phyloP scores from a whole-genome alignment of 2,329 filamentous ascomycete genomes.

The Seiridium cupressi region DNA sequence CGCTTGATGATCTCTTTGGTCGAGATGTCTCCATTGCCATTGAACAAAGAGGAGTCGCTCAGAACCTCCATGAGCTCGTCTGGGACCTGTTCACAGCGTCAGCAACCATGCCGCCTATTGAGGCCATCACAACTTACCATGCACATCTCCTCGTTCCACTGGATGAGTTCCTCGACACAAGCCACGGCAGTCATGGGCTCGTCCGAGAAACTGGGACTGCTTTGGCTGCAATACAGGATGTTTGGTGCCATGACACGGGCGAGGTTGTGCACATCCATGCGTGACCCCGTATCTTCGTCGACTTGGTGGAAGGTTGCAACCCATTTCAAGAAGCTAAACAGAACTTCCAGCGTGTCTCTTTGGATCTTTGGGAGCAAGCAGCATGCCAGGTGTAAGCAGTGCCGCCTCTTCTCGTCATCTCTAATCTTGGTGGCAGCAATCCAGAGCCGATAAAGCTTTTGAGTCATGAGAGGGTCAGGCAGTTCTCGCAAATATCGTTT shows the following conservation, averaged over 20 bases:
- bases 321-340: constrained; percentile 97
- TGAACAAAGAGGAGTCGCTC: constrained; percentile 79
- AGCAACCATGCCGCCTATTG: neutral
- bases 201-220: constrained; percentile 68
- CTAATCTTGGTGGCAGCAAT: constrained; percentile 85
- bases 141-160: constrained; percentile 94
- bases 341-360: constrained; percentile 88
- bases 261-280: constrained; percentile 98
- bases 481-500: constrained; percentile 95
- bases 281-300: constrained; percentile 93
- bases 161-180: constrained; percentile 86
- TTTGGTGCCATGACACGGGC: constrained; percentile 97
- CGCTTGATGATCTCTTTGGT: constrained; percentile 96
- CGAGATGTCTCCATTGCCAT: constrained; percentile 80
- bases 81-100: constrained; percentile 66
- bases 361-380: constrained; percentile 91
- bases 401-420: constrained; percentile 77
- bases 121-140: constrained; percentile 65
- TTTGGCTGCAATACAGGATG: constrained; percentile 73
- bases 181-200: constrained; percentile 93
- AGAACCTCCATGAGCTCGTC: constrained; percentile 86
- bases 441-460: constrained; percentile 91
- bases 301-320: constrained; percentile 95
- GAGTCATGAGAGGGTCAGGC: constrained; percentile 89
- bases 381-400: constrained; percentile 85